phyloP scores from a whole-genome alignment of 208 protist genomes.

The Naegleria lovaniensis region DNA sequence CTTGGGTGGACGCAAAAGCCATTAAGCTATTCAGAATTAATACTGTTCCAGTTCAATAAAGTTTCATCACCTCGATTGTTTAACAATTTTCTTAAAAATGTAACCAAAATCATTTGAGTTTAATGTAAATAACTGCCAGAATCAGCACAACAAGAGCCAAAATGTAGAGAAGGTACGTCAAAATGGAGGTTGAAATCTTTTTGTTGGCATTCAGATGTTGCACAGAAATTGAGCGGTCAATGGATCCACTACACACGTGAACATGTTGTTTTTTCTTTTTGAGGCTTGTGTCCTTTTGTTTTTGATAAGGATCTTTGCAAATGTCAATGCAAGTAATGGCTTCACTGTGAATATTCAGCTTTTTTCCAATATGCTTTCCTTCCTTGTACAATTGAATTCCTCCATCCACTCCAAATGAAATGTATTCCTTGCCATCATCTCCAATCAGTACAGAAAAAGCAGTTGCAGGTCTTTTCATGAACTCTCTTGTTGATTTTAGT shows the following conservation, averaged over 20 bases:
- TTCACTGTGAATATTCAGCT: neutral
- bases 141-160: neutral
- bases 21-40: constrained; percentile 5
- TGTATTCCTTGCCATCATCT: neutral
- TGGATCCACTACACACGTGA: neutral
- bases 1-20: neutral
- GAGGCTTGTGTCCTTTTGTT: neutral
- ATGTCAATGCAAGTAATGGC: neutral
- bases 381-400: neutral
- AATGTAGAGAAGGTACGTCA: neutral
- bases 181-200: neutral
- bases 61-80: neutral
- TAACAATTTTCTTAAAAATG: too few relatives aligned
- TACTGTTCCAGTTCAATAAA: neutral
- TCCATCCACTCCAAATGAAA: neutral
- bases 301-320: neutral
- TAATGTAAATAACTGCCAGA: neutral
- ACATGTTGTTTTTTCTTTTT: neutral
- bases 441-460: neutral
- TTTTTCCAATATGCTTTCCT: neutral
- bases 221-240: neutral
- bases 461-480: neutral
- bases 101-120: neutral
- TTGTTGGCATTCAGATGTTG: neutral
- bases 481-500: neutral